Conservation (phyloP, 2,329 filamentous ascomycete species). For the Orbilia oligospora region DNA sequence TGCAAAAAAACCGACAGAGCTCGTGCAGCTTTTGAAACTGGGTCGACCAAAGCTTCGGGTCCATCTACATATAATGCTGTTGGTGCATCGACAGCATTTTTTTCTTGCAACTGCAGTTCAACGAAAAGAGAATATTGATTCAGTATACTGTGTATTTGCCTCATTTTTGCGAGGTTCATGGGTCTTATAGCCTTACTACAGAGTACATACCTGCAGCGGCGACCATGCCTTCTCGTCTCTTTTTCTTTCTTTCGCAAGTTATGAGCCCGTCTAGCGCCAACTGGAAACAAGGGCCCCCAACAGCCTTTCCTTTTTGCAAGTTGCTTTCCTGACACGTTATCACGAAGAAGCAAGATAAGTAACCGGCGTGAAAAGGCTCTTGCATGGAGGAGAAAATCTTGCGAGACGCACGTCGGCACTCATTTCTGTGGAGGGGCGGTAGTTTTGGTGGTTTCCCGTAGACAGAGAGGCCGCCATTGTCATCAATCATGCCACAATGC, state of each 20-base stretch:
- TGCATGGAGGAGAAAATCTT: background rate
- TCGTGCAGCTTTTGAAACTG: constrained; percentile 56
- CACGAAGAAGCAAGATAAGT: background rate
- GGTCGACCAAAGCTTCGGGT: constrained; percentile 30
- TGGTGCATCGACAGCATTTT: background rate
- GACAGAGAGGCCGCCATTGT: background rate
- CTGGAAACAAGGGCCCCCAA: background rate
- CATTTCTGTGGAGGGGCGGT: background rate
- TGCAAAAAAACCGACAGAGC: constrained; percentile 9
- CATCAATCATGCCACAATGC: constrained; percentile 21
- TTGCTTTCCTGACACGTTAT: background rate
- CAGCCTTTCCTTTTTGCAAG: background rate
- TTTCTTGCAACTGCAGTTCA: background rate
- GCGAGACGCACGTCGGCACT: background rate
- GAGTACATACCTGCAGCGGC: constrained; percentile 7
- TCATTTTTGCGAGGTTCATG: constrained; percentile 22
- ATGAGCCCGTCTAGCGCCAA: constrained; percentile 28
- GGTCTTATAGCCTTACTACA: background rate
- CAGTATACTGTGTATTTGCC: constrained; percentile 15
- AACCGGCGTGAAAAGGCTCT: constrained; percentile 2
- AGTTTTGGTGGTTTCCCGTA: background rate
- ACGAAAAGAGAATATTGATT: constrained; percentile 8
- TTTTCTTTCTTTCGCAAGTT: background rate
- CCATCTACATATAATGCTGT: background rate
- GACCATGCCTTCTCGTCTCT: constrained; percentile 1